A percentile compares a stretch with the other conserved stretches of the same genome.
Conservation (phyloP, 2,329 filamentous ascomycete species). For the Fusarium tanahbumbuense region DNA sequence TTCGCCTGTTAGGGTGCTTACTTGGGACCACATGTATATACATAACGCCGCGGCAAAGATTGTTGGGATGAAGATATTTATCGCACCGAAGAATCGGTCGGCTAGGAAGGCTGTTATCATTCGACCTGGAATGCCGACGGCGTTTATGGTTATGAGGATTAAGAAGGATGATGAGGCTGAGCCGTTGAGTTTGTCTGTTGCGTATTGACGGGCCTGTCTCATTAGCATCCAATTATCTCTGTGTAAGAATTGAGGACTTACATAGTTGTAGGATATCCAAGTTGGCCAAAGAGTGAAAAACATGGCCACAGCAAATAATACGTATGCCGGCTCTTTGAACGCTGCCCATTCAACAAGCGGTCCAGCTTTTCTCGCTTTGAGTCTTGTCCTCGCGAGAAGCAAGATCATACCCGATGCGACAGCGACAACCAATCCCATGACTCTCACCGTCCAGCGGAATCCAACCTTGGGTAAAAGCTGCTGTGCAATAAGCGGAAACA, state of each 20-base stretch:
- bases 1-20: slow-evolving; percentile 49
- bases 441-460: slow-evolving; percentile 73
- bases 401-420: slow-evolving; percentile 55
- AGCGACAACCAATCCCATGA: slow-evolving; percentile 70
- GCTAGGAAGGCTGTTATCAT: slow-evolving; percentile 66
- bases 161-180: slow-evolving; percentile 64
- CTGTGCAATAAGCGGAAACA: slow-evolving; percentile 70
- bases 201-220: slow-evolving; percentile 53
- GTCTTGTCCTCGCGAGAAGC: slow-evolving; percentile 58
- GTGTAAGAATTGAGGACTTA: slow-evolving; percentile 36
- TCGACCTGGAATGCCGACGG: slow-evolving; percentile 66
- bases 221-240: neutral
- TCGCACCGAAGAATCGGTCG: slow-evolving; percentile 63
- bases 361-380: slow-evolving; percentile 61
- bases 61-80: slow-evolving; percentile 66
- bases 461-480: slow-evolving; percentile 69
- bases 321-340: slow-evolving; percentile 62
- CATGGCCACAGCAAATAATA: slow-evolving; percentile 50
- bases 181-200: slow-evolving; percentile 57
- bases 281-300: slow-evolving; percentile 61
- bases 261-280: slow-evolving; percentile 63
- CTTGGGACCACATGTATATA: slow-evolving; percentile 65
- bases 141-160: slow-evolving; percentile 70
- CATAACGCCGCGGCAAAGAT: slow-evolving; percentile 59
- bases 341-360: slow-evolving; percentile 63